phyloP scores from a whole-genome alignment of 1,284 basidiomycete species.

The Cryptococcus depauperatus region DNA sequence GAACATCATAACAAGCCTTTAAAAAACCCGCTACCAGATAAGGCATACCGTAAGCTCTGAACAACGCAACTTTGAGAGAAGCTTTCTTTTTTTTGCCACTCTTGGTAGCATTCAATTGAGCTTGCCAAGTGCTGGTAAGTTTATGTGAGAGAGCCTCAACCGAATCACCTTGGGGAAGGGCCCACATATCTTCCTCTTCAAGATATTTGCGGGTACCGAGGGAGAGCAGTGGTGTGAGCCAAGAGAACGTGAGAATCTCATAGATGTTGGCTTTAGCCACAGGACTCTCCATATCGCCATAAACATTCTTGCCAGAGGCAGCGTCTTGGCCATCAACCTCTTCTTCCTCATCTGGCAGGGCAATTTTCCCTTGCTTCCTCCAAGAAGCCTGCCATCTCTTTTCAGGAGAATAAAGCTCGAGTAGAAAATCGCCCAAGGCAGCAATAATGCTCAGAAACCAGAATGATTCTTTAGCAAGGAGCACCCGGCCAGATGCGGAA shows the following conservation, averaged over 20 bases:
- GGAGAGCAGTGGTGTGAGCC: slow-evolving; percentile 31
- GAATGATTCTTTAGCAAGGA: slow-evolving; percentile 30
- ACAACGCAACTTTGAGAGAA: slow-evolving; percentile 64
- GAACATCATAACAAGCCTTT: slow-evolving; percentile 68
- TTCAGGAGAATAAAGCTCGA: slow-evolving; percentile 70
- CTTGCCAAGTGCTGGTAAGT: slow-evolving; percentile 51
- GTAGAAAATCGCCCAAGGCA: slow-evolving; percentile 54
- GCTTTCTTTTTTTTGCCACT: slow-evolving; percentile 57
- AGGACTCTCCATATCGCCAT: slow-evolving; percentile 59
- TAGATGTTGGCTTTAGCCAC: slow-evolving; percentile 75
- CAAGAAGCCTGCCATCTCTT: slow-evolving; percentile 32
- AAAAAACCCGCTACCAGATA: slow-evolving; percentile 61
- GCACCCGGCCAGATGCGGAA: slow-evolving; percentile 20
- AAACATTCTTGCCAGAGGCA: slow-evolving; percentile 35
- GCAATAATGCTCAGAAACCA: slow-evolving; percentile 49
- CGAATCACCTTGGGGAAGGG: slow-evolving; percentile 60
- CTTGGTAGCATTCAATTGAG: slow-evolving; percentile 33
- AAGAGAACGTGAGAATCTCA: slow-evolving; percentile 41
- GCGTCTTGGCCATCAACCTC: slow-evolving; percentile 21
- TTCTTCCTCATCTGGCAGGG: slow-evolving; percentile 37
- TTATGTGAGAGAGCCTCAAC: slow-evolving; percentile 60
- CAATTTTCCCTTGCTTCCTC: slow-evolving; percentile 28
- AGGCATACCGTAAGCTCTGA: slow-evolving; percentile 67
- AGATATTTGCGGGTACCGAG: slow-evolving; percentile 50
- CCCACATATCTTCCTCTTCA: slow-evolving; percentile 67